phyloP scores from a whole-genome alignment of 2,329 filamentous ascomycete genomes.

The Bipolaris oryzae region DNA sequence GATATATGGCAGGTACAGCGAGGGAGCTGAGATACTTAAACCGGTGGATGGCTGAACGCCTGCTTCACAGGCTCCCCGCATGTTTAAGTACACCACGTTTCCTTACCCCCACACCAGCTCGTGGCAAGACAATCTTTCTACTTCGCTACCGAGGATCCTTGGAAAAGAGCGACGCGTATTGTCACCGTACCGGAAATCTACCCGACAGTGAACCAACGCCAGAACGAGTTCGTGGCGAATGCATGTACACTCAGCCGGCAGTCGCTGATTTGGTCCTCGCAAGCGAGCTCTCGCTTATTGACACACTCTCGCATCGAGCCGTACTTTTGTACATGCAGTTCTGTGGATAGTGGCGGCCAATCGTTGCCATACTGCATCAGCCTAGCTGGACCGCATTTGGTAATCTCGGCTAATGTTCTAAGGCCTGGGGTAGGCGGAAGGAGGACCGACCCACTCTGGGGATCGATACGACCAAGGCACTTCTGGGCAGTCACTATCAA shows the following conservation, averaged over 20 bases:
- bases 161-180: slow-evolving; percentile 4
- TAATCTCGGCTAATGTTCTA: slow-evolving; percentile 17
- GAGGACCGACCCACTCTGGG: slow-evolving; percentile 33
- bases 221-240: slow-evolving; percentile 22
- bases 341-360: slow-evolving; percentile 16
- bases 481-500: slow-evolving; percentile 18
- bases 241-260: slow-evolving; percentile 18
- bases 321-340: slow-evolving; percentile 4
- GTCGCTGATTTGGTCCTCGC: not conserved
- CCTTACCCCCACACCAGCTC: slow-evolving; percentile 14
- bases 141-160: slow-evolving; percentile 1
- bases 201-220: not conserved
- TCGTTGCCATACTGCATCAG: slow-evolving; percentile 15
- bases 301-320: slow-evolving; percentile 30
- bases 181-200: slow-evolving; percentile 5
- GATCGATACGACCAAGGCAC: slow-evolving; percentile 18
- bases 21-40: slow-evolving; percentile 1
- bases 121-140: slow-evolving; percentile 15
- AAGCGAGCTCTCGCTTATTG: slow-evolving; percentile 18
- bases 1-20: slow-evolving; percentile 20
- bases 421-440: slow-evolving; percentile 27
- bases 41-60: slow-evolving; percentile 5
- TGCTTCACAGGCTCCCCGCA: slow-evolving; percentile 17
- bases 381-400: slow-evolving; percentile 12
- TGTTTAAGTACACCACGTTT: slow-evolving; percentile 28